Conservation (phyloP, 495 filamentous ascomycete genomes). For the Pyrenopolyporus hunteri region DNA sequence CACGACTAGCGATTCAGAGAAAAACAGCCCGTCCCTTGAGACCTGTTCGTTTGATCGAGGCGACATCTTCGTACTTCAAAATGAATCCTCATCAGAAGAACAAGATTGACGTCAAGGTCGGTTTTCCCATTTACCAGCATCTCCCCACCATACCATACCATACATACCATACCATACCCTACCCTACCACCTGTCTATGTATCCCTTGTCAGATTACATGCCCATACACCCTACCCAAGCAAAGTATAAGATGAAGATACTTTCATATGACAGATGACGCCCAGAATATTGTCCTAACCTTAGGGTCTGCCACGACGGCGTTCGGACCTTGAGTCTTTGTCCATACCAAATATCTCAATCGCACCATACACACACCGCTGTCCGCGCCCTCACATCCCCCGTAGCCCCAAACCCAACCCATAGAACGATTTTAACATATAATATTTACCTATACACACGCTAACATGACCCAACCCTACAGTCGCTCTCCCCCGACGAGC, state of each 20-base stretch:
- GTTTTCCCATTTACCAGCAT: conserved; percentile 44
- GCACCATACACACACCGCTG: conserved; percentile 17
- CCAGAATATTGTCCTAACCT: not conserved
- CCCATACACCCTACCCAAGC: conserved; percentile 12
- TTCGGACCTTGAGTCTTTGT: conserved; percentile 22
- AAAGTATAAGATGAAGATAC: not conserved
- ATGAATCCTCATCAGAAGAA: conserved; percentile 98
- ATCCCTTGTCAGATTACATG: conserved; percentile 21
- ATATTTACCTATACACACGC: conserved; percentile 6
- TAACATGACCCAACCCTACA: conserved; percentile 47
- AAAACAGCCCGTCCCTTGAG: conserved; percentile 12
- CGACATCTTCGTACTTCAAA: conserved; percentile 38
- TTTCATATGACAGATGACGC: not conserved
- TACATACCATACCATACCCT: too few species aligned
- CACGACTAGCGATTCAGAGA: conserved; percentile 19
- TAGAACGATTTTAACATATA: too few species aligned
- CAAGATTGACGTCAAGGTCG: conserved; percentile 92
- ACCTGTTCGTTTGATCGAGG: conserved; percentile 17
- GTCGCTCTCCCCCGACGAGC: conserved; percentile 90
- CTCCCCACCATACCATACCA: conserved; percentile 15
- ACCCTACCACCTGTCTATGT: not conserved
- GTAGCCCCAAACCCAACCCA: too few species aligned
- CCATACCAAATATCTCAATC: not conserved
- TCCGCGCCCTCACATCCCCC: not conserved
- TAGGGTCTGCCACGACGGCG: not conserved